These are phyloP conservation scores for Magnusiomyces fungicola DNA, from an alignment of 1,139 yeast species.

Conservation along the genomic window DNA sequence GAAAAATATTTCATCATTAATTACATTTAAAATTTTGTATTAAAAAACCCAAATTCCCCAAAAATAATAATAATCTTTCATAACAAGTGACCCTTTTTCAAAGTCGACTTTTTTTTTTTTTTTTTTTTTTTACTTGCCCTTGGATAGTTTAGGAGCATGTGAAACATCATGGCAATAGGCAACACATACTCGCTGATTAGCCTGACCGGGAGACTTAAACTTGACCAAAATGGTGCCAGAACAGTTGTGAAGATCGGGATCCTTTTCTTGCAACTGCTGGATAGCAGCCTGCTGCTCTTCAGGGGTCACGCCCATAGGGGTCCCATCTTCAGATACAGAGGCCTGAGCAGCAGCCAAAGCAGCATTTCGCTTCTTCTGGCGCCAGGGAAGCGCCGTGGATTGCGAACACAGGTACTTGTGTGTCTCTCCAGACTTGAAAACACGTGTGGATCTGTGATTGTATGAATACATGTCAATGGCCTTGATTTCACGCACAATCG, in stretches of 20 bases:
- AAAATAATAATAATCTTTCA: too few relatives aligned
- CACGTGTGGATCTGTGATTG: constrained; percentile 13
- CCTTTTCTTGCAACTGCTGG: constrained; percentile 1
- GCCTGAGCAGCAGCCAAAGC: background rate
- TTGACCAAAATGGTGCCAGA: constrained; percentile 14
- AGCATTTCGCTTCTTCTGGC: constrained; percentile 12
- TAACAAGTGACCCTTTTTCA: too few relatives aligned
- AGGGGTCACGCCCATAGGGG: background rate
- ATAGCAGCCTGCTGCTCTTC: background rate
- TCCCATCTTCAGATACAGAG: too few relatives aligned
- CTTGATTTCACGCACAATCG: constrained; percentile 8
- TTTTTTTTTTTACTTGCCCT: background rate
- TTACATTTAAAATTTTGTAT: too few relatives aligned
- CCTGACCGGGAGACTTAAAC: constrained; percentile 12
- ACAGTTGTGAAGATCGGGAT: constrained; percentile 11
- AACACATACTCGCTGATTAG: constrained; percentile 12
- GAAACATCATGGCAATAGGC: constrained; percentile 14
- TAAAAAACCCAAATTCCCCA: too few relatives aligned
- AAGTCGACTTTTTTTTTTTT: too few relatives aligned
- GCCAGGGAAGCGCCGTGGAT: constrained; percentile 13
- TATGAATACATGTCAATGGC: constrained; percentile 10
- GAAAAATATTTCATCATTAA: too few relatives aligned
- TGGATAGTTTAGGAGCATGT: constrained; percentile 10
- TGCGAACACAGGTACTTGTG: constrained; percentile 15
- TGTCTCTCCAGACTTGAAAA: constrained; percentile 14